phyloP scores from a whole-genome alignment of 1,284 basidiomycete species.

The Apiotrichum sp. region DNA sequence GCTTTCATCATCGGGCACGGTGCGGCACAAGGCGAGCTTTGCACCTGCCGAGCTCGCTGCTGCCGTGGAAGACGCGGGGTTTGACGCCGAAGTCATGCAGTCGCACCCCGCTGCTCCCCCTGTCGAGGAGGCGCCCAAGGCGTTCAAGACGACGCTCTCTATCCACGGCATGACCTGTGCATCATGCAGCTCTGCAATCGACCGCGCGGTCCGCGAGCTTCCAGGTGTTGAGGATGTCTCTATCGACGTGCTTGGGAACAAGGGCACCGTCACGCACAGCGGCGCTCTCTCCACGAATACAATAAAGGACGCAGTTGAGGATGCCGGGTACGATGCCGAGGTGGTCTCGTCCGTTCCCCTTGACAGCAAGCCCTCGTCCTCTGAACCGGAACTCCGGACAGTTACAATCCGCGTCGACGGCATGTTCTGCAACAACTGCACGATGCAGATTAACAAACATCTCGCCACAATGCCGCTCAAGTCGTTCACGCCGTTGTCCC shows the following conservation, averaged over 20 bases:
- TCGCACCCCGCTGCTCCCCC: constrained; percentile 16
- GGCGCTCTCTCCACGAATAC: constrained; percentile 1
- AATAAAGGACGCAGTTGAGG: constrained; percentile 25
- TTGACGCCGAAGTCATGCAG: constrained; percentile 46
- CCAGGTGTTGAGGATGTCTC: constrained; percentile 37
- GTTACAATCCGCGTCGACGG: constrained; percentile 81
- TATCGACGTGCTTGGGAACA: constrained; percentile 43
- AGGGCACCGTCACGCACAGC: constrained; percentile 39
- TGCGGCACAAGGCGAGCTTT: constrained; percentile 41
- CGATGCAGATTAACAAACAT: constrained; percentile 52
- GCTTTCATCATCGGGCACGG: constrained; percentile 52
- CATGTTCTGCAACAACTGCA: constrained; percentile 52
- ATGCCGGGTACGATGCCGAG: constrained; percentile 47
- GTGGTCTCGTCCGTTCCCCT: constrained; percentile 69
- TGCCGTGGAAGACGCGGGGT: constrained; percentile 49
- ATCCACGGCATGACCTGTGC: constrained; percentile 41
- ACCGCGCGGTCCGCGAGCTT: constrained; percentile 21
- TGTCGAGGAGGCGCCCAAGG: constrained; percentile 26
- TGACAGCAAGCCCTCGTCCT: constrained; percentile 63
- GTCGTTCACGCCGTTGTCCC: constrained; percentile 34
- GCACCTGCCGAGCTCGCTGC: constrained; percentile 53
- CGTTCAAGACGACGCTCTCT: constrained; percentile 13
- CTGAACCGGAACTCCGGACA: constrained; percentile 68
- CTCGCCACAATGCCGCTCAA: constrained; percentile 45
- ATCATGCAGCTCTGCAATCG: constrained; percentile 36